A percentile compares a stretch with the other conserved stretches of the same genome.
phyloP scores from a whole-genome alignment of 345 rosid genomes.

The Eucalyptus marginata region DNA sequence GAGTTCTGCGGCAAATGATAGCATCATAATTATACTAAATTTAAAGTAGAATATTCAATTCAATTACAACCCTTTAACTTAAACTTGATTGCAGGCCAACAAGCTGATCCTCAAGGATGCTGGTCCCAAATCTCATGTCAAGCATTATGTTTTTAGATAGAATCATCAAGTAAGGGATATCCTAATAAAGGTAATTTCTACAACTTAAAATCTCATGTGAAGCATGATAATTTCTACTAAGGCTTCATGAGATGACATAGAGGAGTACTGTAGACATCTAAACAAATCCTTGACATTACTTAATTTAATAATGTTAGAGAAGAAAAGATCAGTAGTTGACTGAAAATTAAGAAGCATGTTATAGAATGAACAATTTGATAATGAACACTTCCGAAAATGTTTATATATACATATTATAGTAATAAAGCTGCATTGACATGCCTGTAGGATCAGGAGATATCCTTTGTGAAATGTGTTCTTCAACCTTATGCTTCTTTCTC shows the following conservation, averaged over 20 bases:
- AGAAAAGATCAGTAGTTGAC: neutral
- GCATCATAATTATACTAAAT: neutral
- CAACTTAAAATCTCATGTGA: neutral
- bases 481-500: conserved; percentile 12
- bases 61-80: neutral
- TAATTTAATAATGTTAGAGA: neutral
- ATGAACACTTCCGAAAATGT: neutral
- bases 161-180: neutral
- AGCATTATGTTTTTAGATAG: neutral
- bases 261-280: neutral
- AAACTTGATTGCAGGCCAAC: neutral
- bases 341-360: neutral
- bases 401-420: neutral
- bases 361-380: neutral
- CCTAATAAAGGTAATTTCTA: neutral
- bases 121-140: neutral
- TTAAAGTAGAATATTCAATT: neutral
- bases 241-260: neutral
- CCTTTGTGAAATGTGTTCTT: conserved; percentile 5
- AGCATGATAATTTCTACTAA: neutral
- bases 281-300: neutral
- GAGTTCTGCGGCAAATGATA: conserved; percentile 10
- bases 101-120: neutral
- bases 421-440: neutral
- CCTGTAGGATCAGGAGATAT: conserved; percentile 21